Evolutionary conservation across 2,329 filamentous ascomycete species (phyloP).

Genomic region (Ophiocordyceps unilateralis): DNA sequence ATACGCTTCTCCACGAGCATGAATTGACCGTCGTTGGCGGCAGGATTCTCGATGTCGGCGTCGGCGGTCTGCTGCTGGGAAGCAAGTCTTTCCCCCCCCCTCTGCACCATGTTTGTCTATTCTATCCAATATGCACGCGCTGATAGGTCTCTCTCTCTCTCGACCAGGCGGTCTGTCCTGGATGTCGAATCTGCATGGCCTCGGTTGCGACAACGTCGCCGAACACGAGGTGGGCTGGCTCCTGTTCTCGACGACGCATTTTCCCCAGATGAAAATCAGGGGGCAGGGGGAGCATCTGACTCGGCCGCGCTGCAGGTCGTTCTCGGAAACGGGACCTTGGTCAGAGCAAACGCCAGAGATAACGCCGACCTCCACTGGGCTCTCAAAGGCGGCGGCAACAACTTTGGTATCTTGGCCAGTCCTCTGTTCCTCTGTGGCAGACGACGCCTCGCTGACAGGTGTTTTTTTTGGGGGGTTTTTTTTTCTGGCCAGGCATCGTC

Average conservation of each 20-base stretch:
- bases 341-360: background rate
- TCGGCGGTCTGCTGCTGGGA: constrained; percentile 6
- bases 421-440: too few relatives aligned
- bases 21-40: constrained; percentile 8
- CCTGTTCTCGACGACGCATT: too few relatives aligned
- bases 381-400: background rate
- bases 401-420: background rate
- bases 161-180: constrained; percentile 22
- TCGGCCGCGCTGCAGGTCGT: background rate
- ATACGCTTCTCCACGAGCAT: constrained; percentile 5
- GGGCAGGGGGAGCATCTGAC: background rate
- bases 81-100: background rate
- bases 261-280: too few relatives aligned
- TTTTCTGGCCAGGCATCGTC: background rate
- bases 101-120: too few relatives aligned
- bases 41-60: constrained; percentile 8
- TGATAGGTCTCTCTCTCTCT: background rate
- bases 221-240: constrained; percentile 19
- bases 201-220: constrained; percentile 20
- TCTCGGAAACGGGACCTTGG: background rate
- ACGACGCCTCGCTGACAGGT: too few relatives aligned
- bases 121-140: background rate
- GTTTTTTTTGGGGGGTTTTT: too few relatives aligned
- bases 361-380: background rate
- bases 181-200: constrained; percentile 11